Percentiles rank a stretch among this genome's conserved stretches.
Conservation (phyloP, 2,329 filamentous ascomycete genomes). For the Trichoderma koningiopsis region DNA sequence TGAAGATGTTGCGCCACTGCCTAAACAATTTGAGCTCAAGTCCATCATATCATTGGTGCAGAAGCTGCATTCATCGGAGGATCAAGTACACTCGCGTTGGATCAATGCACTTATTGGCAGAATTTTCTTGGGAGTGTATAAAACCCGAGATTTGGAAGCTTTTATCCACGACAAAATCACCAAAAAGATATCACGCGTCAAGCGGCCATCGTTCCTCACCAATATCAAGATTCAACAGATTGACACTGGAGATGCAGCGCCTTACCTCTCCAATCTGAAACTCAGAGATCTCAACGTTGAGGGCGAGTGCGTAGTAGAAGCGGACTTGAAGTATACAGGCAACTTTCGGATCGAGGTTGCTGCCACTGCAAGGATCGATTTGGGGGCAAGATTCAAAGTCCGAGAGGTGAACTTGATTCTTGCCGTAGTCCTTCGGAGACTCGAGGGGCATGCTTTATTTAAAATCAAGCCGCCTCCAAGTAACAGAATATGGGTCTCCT, state of each 20-base stretch:
- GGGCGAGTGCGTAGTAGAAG: conserved; percentile 84
- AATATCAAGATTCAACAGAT: conserved; percentile 81
- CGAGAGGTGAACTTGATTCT: conserved; percentile 88
- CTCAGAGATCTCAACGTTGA: conserved; percentile 89
- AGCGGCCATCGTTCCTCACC: conserved; percentile 87
- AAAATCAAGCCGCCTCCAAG: conserved; percentile 93
- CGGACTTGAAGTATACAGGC: conserved; percentile 85
- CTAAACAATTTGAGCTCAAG: conserved; percentile 77
- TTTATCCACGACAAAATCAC: conserved; percentile 83
- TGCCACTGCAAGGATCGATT: conserved; percentile 88
- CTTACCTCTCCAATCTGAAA: conserved; percentile 84
- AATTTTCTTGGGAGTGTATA: conserved; percentile 84
- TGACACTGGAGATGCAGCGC: conserved; percentile 82
- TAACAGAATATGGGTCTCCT: conserved; percentile 94
- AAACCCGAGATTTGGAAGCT: conserved; percentile 77
- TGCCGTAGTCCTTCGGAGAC: conserved; percentile 78
- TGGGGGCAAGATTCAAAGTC: conserved; percentile 85
- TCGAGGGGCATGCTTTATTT: conserved; percentile 83
- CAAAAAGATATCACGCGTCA: conserved; percentile 93
- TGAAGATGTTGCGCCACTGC: conserved; percentile 59
- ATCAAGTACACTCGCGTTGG: conserved; percentile 88
- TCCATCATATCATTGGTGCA: conserved; percentile 90
- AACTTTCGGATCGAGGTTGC: conserved; percentile 88
- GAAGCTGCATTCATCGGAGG: conserved; percentile 85
- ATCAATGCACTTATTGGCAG: conserved; percentile 89